These are phyloP conservation scores for Talaromyces sp. DNA, from an alignment of 2,329 filamentous ascomycete genomes.

Conservation along the genomic window DNA sequence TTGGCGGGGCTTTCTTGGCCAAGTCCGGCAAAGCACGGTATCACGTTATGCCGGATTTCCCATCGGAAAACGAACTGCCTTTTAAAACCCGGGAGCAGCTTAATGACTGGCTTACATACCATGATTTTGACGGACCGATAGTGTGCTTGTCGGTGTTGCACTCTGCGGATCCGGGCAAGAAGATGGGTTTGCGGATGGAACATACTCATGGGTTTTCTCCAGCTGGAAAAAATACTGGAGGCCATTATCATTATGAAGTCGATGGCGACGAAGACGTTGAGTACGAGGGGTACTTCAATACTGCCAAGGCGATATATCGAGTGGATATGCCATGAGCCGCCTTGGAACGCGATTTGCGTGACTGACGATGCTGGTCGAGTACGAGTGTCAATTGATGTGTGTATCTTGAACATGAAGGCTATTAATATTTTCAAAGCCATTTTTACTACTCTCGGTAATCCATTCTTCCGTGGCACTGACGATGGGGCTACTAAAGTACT, in stretches of 20 bases:
- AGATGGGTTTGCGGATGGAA: constrained; percentile 41
- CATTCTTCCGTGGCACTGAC: no score
- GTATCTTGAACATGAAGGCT: not conserved
- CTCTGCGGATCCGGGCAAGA: constrained; percentile 35
- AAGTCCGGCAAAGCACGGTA: not conserved
- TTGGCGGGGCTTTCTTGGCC: not conserved
- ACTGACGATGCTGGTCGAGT: not conserved
- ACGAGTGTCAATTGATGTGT: not conserved
- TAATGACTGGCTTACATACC: constrained; percentile 36
- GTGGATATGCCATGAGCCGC: constrained; percentile 26
- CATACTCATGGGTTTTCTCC: constrained; percentile 46
- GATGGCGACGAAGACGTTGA: constrained; percentile 30
- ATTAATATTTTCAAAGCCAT: no score
- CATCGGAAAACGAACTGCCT: not conserved
- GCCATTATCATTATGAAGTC: constrained; percentile 45
- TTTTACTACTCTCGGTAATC: no score
- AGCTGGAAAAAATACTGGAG: constrained; percentile 29
- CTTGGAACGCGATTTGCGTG: not conserved
- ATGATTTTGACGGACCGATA: constrained; percentile 33
- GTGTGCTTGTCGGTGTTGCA: constrained; percentile 42
- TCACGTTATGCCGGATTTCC: not conserved
- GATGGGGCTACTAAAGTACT: no score
- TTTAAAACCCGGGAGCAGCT: not conserved
- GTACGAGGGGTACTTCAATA: constrained; percentile 46
- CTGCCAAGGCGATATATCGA: constrained; percentile 37